A percentile compares a stretch with the other conserved stretches of the same genome.
Conservation (phyloP, 108 stramenopile species). For the Discostella stelligeroides region DNA sequence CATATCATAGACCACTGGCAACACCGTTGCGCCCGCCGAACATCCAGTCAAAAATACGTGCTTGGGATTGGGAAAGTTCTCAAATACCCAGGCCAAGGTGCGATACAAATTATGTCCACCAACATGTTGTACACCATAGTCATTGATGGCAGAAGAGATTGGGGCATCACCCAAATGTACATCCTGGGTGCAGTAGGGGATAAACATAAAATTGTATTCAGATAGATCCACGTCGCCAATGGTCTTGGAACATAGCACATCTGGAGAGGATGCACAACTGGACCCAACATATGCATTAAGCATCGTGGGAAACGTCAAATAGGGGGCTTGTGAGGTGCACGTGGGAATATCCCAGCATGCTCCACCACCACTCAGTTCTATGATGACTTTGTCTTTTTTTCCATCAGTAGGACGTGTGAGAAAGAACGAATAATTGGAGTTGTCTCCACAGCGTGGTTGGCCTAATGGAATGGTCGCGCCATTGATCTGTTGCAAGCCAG, state of each 20-base stretch:
- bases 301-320: neutral
- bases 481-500: neutral
- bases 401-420: neutral
- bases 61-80: constrained; percentile 15
- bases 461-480: neutral
- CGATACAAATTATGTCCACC: constrained; percentile 16
- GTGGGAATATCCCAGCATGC: neutral
- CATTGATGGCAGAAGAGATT: neutral
- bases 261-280: neutral
- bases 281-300: neutral
- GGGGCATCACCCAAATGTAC: constrained; percentile 49
- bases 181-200: constrained; percentile 70
- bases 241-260: constrained; percentile 41
- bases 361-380: constrained; percentile 2
- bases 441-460: neutral
- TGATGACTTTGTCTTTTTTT: neutral
- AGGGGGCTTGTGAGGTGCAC: neutral
- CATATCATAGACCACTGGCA: constrained; percentile 21
- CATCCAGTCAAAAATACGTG: constrained; percentile 16
- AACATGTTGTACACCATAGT: constrained; percentile 11
- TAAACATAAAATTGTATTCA: constrained; percentile 45
- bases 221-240: constrained; percentile 48
- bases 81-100: constrained; percentile 7
- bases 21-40: constrained; percentile 12
- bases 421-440: neutral